Percentiles rank a stretch among this genome's conserved stretches.
These are phyloP conservation scores for Trichoderma harzianum DNA, from an alignment of 2,329 filamentous ascomycete species.

Conservation along the genomic window DNA sequence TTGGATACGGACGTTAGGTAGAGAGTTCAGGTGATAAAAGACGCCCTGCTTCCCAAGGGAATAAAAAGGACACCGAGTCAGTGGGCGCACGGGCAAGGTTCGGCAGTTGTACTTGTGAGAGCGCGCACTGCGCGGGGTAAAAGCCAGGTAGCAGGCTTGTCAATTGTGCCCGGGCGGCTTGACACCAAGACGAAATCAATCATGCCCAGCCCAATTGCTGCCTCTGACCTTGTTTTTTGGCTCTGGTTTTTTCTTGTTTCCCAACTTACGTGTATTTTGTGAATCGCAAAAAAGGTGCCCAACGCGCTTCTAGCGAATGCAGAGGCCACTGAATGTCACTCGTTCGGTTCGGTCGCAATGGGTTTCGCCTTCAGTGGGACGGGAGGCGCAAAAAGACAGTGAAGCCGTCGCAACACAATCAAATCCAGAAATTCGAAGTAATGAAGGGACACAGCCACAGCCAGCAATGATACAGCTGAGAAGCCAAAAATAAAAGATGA, in stretches of 20 bases:
- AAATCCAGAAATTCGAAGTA: neutral
- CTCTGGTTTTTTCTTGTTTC: neutral
- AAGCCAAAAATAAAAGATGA: neutral
- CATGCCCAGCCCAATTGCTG: neutral
- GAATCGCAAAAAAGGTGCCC: neutral
- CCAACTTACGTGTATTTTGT: neutral
- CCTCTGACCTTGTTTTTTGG: neutral
- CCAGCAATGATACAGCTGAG: neutral
- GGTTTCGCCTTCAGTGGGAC: neutral
- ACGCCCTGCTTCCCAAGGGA: neutral
- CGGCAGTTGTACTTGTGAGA: neutral
- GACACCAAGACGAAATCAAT: neutral
- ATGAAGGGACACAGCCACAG: neutral
- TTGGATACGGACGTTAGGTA: neutral
- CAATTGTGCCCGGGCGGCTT: neutral
- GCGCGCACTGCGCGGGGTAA: constrained; percentile 2
- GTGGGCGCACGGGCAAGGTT: neutral
- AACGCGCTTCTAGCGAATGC: neutral
- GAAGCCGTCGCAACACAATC: neutral
- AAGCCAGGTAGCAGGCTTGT: neutral
- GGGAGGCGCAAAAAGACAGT: neutral
- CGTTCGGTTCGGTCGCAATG: neutral
- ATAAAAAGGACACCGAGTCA: neutral
- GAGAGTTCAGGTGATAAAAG: neutral
- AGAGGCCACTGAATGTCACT: neutral